Conservation (phyloP, 1,139 yeast species). For the Candida sp. region DNA sequence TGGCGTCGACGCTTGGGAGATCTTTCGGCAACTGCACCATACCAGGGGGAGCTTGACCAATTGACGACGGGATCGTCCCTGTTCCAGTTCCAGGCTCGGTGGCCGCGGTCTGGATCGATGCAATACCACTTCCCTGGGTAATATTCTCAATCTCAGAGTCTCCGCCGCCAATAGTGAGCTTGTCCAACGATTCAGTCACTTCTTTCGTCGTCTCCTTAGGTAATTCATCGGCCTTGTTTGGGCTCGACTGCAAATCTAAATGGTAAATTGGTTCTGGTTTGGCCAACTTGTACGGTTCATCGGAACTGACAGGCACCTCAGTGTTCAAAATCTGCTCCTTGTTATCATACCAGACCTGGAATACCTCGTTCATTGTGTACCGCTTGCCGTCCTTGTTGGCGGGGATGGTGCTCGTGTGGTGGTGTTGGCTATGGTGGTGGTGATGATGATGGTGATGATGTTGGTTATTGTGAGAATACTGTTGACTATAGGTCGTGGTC, state of each 20-base stretch:
- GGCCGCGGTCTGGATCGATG: conserved; percentile 5
- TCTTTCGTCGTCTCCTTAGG: conserved; percentile 2
- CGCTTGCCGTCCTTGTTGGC: conserved; percentile 40
- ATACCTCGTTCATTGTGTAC: conserved; percentile 57
- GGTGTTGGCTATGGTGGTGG: conserved; percentile 18
- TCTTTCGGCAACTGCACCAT: conserved; percentile 10
- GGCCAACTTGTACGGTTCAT: conserved; percentile 33
- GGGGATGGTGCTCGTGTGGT: conserved; percentile 35
- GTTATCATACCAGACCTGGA: conserved; percentile 55
- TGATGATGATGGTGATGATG: conserved; percentile 7
- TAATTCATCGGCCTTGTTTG: conserved; percentile 1
- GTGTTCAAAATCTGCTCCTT: conserved; percentile 34
- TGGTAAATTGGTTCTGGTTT: conserved; percentile 42
- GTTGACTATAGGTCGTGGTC: conserved; percentile 5
- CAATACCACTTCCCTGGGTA: conserved; percentile 7
- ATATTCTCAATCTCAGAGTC: conserved; percentile 2
- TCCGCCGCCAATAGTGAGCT: conserved; percentile 12
- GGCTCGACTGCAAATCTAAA: conserved; percentile 29
- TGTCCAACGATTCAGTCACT: conserved; percentile 14
- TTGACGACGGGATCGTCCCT: conserved; percentile 5
- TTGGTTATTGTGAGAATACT: conserved; percentile 2
- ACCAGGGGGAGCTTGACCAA: conserved; percentile 24
- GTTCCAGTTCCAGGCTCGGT: background rate
- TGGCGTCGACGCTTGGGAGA: conserved; percentile 1
- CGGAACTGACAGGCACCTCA: conserved; percentile 25